Percentiles rank a stretch among this genome's conserved stretches.
phyloP scores from a whole-genome alignment of 2,329 filamentous ascomycete genomes.

The Trichoderma sp. region DNA sequence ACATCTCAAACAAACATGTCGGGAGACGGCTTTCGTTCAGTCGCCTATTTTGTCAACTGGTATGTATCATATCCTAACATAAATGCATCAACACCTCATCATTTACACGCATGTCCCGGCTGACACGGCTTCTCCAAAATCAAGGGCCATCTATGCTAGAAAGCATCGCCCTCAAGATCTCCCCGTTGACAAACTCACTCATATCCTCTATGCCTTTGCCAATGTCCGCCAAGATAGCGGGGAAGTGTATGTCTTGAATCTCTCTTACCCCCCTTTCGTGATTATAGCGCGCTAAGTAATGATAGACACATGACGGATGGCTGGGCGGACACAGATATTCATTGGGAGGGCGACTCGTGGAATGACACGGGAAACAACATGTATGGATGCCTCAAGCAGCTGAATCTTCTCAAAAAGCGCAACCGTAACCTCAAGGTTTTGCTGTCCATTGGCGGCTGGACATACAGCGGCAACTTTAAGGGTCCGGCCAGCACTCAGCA shows the following conservation, averaged over 20 bases:
- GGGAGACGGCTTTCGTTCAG: conserved; percentile 59
- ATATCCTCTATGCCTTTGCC: conserved; percentile 87
- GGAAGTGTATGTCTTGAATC: conserved; percentile 58
- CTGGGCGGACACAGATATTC: conserved; percentile 72
- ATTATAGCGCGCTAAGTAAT: conserved; percentile 1
- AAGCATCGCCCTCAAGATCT: conserved; percentile 85
- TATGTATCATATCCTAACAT: conserved; percentile 21
- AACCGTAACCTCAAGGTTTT: conserved; percentile 84
- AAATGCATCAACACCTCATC: not conserved
- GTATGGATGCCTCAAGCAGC: conserved; percentile 86
- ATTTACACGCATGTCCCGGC: not conserved
- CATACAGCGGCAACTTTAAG: conserved; percentile 83
- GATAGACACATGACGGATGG: conserved; percentile 56
- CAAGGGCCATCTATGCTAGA: conserved; percentile 77
- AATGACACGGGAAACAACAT: conserved; percentile 74
- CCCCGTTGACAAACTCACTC: conserved; percentile 76
- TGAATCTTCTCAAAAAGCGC: conserved; percentile 76
- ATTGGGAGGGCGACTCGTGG: conserved; percentile 66
- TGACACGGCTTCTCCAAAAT: conserved; percentile 20
- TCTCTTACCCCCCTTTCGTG: conserved; percentile 9
- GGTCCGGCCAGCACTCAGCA: conserved; percentile 66
- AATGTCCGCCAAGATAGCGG: conserved; percentile 77
- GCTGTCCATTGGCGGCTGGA: conserved; percentile 89
- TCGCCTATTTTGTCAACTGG: conserved; percentile 76
- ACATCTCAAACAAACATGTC: conserved; percentile 26